phyloP scores from a whole-genome alignment of 352 stramenopile species.

The Globisporangium polare region DNA sequence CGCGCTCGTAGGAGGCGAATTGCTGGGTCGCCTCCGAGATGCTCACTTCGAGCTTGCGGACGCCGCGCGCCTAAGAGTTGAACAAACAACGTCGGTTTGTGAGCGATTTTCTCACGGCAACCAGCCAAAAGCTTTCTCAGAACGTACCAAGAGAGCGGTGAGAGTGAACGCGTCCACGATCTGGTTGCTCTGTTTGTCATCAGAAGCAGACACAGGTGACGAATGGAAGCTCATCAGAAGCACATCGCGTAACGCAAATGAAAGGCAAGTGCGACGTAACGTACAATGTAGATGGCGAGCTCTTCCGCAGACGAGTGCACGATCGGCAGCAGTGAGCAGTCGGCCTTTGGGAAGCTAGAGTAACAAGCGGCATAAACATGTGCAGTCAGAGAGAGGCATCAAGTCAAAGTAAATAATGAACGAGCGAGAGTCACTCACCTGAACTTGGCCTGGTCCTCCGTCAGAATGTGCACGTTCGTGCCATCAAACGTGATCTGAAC shows the following conservation, averaged over 20 bases:
- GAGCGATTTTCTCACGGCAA: background rate
- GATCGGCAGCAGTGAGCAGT: slow-evolving; percentile 96
- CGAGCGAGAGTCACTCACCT: slow-evolving; percentile 26
- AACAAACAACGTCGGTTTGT: background rate
- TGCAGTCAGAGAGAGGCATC: background rate
- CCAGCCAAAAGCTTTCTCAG: background rate
- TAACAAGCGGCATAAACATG: background rate
- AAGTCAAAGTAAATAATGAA: background rate
- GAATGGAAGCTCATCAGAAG: background rate
- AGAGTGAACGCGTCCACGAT: slow-evolving; percentile 85
- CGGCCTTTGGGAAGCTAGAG: slow-evolving; percentile 87
- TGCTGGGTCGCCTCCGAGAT: slow-evolving; percentile 93
- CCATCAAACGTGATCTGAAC: slow-evolving; percentile 77
- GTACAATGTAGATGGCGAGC: slow-evolving; percentile 93
- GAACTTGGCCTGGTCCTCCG: slow-evolving; percentile 94
- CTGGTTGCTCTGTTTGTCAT: slow-evolving; percentile 66
- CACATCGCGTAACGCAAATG: background rate
- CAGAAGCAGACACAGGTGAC: background rate
- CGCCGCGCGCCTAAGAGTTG: slow-evolving; percentile 53
- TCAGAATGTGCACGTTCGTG: slow-evolving; percentile 89
- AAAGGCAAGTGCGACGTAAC: slow-evolving; percentile 10
- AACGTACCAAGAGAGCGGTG: slow-evolving; percentile 54
- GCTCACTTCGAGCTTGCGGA: slow-evolving; percentile 91
- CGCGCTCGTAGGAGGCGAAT: slow-evolving; percentile 78
- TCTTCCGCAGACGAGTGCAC: slow-evolving; percentile 97